Evolutionary conservation across 148 eudicot genomes (phyloP).

Genomic region (Rhododendron kiyosumense): DNA sequence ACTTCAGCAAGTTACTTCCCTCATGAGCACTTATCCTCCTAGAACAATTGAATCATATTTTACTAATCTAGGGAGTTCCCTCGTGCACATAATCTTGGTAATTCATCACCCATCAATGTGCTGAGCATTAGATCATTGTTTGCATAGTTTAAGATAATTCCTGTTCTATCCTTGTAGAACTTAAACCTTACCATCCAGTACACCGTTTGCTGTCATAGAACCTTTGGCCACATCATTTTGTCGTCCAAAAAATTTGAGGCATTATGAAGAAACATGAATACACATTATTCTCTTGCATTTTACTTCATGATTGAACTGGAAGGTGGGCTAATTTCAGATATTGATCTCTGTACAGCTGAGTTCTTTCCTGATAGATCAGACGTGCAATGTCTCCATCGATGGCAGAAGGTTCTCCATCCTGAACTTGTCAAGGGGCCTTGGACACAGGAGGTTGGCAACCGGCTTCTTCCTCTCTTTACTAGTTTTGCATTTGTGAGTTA

Average conservation of each 20-base stretch:
- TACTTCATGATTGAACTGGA: constrained; percentile 5
- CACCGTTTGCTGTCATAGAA: background rate
- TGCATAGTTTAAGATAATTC: background rate
- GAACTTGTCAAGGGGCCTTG: constrained; percentile 98
- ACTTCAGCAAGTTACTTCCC: background rate
- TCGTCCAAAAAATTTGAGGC: background rate
- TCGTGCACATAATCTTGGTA: background rate
- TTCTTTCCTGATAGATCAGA: constrained; percentile 93
- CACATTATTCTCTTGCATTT: background rate
- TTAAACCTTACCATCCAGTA: background rate
- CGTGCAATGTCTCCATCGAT: constrained; percentile 93
- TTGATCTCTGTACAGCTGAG: constrained; percentile 62
- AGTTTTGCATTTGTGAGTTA: background rate
- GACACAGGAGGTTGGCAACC: constrained; percentile 65
- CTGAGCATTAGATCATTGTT: background rate
- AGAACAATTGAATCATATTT: background rate
- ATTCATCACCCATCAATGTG: background rate
- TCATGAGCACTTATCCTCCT: background rate
- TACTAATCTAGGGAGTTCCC: background rate
- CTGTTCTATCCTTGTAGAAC: background rate
- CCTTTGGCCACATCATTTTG: background rate
- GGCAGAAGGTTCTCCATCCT: constrained; percentile 99
- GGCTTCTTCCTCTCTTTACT: constrained; percentile 1
- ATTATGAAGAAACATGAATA: background rate
- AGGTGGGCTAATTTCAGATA: constrained; percentile 8